These are phyloP conservation scores for Mycena galopus DNA, from an alignment of 768 basidiomycete species.

Conservation along the genomic window DNA sequence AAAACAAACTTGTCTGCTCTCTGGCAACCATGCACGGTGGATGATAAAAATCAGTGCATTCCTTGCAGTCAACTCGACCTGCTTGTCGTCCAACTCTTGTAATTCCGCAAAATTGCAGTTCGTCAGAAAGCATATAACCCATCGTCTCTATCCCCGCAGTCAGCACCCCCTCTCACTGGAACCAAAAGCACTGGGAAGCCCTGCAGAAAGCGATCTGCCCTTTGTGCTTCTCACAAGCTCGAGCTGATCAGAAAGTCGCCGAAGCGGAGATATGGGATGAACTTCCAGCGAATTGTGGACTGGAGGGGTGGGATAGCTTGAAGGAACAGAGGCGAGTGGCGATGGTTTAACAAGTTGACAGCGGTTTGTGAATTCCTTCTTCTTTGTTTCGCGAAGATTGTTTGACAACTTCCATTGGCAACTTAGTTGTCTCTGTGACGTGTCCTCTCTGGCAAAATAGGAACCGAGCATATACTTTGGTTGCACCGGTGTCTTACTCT, in stretches of 20 bases:
- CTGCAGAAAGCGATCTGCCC: not conserved
- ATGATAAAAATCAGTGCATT: not conserved
- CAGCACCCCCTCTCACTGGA: not conserved
- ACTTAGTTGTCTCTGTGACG: too few species aligned
- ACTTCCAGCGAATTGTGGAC: constrained; percentile 3
- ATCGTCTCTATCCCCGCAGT: too few species aligned
- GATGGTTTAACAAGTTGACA: too few species aligned
- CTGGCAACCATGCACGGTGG: not conserved
- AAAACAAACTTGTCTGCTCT: not conserved
- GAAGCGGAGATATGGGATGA: not conserved
- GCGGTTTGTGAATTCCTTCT: too few species aligned
- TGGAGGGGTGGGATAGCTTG: not conserved
- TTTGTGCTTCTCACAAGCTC: not conserved
- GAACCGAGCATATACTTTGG: too few species aligned
- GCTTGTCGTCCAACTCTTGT: not conserved
- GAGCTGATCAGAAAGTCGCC: not conserved
- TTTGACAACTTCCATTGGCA: too few species aligned
- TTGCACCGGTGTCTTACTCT: too few species aligned
- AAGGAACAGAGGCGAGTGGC: not conserved
- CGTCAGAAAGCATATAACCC: not conserved
- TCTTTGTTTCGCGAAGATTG: too few species aligned
- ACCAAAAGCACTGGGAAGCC: not conserved
- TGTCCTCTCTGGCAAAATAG: too few species aligned
- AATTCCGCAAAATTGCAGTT: not conserved
- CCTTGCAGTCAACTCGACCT: not conserved